Evolutionary conservation across 257 asterid genomes (phyloP).

Genomic region (Linderniella brevidens): DNA sequence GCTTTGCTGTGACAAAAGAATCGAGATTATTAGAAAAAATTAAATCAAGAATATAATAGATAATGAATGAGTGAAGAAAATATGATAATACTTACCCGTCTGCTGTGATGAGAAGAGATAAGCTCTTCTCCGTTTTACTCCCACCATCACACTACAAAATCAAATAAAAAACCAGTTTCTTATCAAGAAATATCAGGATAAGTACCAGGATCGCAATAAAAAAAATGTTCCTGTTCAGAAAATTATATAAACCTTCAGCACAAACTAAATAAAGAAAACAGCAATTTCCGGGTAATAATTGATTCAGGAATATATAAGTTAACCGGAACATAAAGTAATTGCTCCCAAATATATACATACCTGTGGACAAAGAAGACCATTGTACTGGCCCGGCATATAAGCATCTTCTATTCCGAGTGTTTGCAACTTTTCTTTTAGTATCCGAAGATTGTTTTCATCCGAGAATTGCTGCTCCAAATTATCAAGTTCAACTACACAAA

Average conservation of each 20-base stretch:
- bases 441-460: slow-evolving; percentile 18
- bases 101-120: slow-evolving; percentile 37
- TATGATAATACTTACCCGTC: slow-evolving; percentile 44
- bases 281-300: too few species aligned
- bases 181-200: too few species aligned
- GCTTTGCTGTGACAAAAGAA: slow-evolving; percentile 25
- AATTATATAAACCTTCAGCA: too few species aligned
- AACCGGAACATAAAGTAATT: slow-evolving; percentile 3
- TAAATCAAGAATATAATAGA: slow-evolving; percentile 4
- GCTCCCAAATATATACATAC: slow-evolving; percentile 39
- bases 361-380: slow-evolving; percentile 42
- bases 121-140: slow-evolving; percentile 46
- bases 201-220: too few species aligned
- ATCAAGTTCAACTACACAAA: slow-evolving; percentile 27
- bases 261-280: too few species aligned
- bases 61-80: background rate
- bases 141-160: slow-evolving; percentile 77
- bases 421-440: slow-evolving; percentile 34
- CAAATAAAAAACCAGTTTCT: slow-evolving; percentile 2
- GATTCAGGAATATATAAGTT: background rate
- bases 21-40: slow-evolving; percentile 12
- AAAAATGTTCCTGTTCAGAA: too few species aligned
- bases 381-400: slow-evolving; percentile 55
- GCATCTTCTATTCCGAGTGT: slow-evolving; percentile 37
- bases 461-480: slow-evolving; percentile 20